These are phyloP conservation scores for Bassia scoparia DNA, from an alignment of 148 eudicot species.

Conservation along the genomic window DNA sequence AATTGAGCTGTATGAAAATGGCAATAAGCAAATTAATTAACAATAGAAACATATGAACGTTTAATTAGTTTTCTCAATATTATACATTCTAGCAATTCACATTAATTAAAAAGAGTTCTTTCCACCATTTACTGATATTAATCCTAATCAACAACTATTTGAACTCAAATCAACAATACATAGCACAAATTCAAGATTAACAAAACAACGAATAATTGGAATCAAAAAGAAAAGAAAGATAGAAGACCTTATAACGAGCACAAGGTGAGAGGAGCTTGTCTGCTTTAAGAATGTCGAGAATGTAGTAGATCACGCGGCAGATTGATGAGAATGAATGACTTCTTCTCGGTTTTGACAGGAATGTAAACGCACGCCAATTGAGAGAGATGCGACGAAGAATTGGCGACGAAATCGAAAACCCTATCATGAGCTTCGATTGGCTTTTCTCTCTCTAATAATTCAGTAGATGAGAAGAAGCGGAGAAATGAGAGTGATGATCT, in stretches of 20 bases:
- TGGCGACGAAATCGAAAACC: constrained; percentile 14
- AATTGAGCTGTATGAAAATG: no score
- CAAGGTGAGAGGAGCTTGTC: constrained; percentile 94
- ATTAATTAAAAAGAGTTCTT: no score
- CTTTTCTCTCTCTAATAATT: no score
- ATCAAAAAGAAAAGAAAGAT: background rate
- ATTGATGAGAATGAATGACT: constrained; percentile 75
- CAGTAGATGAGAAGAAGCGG: background rate
- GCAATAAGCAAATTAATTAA: no score
- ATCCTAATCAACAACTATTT: background rate
- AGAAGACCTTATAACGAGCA: constrained; percentile 85
- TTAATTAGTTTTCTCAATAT: no score
- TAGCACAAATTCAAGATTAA: background rate
- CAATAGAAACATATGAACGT: no score
- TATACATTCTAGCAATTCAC: no score
- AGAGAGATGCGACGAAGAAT: background rate
- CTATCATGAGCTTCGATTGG: constrained; percentile 22
- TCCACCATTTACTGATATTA: no score
- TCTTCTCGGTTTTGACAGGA: constrained; percentile 86
- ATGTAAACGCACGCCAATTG: constrained; percentile 82
- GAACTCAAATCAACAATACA: background rate
- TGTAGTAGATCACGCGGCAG: constrained; percentile 85
- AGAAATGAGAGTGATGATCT: no score
- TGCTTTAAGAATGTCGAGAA: constrained; percentile 93
- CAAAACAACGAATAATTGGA: background rate